These are phyloP conservation scores for Malus asiatica DNA, from an alignment of 306 rosid species.

Conservation along the genomic window DNA sequence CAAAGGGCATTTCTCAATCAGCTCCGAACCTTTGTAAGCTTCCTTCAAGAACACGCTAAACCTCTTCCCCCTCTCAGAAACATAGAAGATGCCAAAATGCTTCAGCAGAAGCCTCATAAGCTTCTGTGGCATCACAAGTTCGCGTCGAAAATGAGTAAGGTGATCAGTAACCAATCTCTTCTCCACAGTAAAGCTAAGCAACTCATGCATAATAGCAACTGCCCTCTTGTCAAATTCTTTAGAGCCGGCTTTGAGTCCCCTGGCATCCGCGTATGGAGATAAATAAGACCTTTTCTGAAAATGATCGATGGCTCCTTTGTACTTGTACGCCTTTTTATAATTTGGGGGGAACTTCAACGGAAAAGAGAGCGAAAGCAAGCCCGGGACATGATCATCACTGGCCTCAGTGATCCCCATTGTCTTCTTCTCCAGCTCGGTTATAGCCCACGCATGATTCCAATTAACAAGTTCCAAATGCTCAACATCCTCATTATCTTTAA, in stretches of 20 bases:
- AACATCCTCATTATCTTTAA: conserved; percentile 35
- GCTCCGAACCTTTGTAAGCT: conserved; percentile 66
- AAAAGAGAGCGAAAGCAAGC: conserved; percentile 40
- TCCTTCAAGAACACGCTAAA: conserved; percentile 70
- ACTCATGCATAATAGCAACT: conserved; percentile 79
- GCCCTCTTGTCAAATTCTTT: conserved; percentile 86
- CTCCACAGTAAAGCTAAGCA: conserved; percentile 72
- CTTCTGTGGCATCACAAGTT: conserved; percentile 87
- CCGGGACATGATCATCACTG: conserved; percentile 24
- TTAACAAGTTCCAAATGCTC: conserved; percentile 72
- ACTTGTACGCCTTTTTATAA: conserved; percentile 44
- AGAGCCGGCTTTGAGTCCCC: conserved; percentile 55
- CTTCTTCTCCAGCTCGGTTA: conserved; percentile 79
- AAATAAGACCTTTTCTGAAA: conserved; percentile 70
- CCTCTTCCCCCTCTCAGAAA: conserved; percentile 92
- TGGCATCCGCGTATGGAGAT: conserved; percentile 84
- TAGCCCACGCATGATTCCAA: conserved; percentile 77
- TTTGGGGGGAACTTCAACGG: conserved; percentile 69
- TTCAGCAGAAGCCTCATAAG: conserved; percentile 83
- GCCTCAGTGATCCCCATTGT: conserved; percentile 20
- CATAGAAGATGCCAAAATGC: conserved; percentile 80
- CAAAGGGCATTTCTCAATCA: conserved; percentile 71
- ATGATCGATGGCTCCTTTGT: conserved; percentile 52
- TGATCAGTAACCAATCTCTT: conserved; percentile 89
- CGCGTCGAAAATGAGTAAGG: conserved; percentile 78